Evolutionary conservation across 192 early-diverging fungal species (phyloP).

Genomic region (Mortierella alpina): DNA sequence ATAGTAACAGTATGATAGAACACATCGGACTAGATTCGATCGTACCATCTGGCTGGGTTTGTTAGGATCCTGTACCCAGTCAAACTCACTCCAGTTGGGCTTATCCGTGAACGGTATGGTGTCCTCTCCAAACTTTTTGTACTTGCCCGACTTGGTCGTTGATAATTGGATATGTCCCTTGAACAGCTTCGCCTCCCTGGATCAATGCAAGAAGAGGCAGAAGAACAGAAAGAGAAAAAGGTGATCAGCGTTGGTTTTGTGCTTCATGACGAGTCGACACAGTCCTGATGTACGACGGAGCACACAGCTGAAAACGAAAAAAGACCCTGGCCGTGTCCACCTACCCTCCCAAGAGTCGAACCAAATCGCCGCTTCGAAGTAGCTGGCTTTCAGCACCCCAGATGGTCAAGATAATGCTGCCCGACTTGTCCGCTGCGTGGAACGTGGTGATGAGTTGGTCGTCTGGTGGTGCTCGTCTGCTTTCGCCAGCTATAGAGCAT

Average conservation of each 20-base stretch:
- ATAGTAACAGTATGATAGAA: not conserved
- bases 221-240: not conserved
- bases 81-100: conserved; percentile 54
- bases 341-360: conserved; percentile 64
- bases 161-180: conserved; percentile 67
- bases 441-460: conserved; percentile 67
- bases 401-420: conserved; percentile 66
- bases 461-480: conserved; percentile 58
- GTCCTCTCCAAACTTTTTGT: conserved; percentile 69
- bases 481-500: conserved; percentile 8
- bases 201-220: not conserved
- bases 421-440: conserved; percentile 70
- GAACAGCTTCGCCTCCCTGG: conserved; percentile 62
- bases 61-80: conserved; percentile 32
- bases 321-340: not conserved
- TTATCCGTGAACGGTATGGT: conserved; percentile 49
- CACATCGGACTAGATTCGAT: not conserved
- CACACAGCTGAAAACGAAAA: not conserved
- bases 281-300: not conserved
- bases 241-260: not conserved
- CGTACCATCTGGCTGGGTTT: conserved; percentile 30
- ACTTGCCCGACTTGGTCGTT: conserved; percentile 61
- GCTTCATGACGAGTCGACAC: too few species aligned
- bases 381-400: conserved; percentile 65
- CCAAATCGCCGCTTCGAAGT: conserved; percentile 70